These are phyloP conservation scores for Hypholoma sublateritium DNA, from an alignment of 768 basidiomycete genomes.

Conservation along the genomic window DNA sequence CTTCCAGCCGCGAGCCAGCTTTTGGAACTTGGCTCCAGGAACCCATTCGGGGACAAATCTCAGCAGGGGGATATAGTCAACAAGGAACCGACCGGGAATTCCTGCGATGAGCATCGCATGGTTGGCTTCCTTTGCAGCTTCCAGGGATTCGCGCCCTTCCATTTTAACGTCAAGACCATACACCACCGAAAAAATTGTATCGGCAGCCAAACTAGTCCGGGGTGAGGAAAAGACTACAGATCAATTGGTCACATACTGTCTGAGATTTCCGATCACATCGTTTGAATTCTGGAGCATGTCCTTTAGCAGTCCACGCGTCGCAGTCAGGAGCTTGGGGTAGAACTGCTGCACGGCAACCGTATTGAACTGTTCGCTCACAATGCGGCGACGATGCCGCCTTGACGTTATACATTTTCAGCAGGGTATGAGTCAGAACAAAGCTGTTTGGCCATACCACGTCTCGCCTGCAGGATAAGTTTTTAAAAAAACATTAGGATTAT, in stretches of 20 bases:
- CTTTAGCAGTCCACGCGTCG: conserved; percentile 25
- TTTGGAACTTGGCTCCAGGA: conserved; percentile 59
- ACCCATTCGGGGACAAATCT: conserved; percentile 55
- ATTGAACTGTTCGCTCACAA: conserved; percentile 17
- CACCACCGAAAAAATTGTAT: conserved; percentile 34
- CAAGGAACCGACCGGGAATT: conserved; percentile 42
- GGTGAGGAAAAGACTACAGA: neutral
- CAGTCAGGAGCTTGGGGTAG: conserved; percentile 20
- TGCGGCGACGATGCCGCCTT: conserved; percentile 16
- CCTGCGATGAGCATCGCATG: conserved; percentile 30
- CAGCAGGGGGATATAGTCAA: conserved; percentile 39
- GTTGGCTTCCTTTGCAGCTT: conserved; percentile 21
- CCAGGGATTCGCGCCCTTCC: conserved; percentile 28
- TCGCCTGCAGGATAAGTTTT: conserved; percentile 8
- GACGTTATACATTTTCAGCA: neutral
- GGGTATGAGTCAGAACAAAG: conserved; percentile 20
- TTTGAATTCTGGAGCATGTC: conserved; percentile 32
- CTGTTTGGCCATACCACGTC: conserved; percentile 18
- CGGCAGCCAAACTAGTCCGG: conserved; percentile 23
- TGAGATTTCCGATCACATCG: conserved; percentile 30
- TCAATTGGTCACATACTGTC: conserved; percentile 24
- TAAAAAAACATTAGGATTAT: neutral
- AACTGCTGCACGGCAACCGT: conserved; percentile 18
- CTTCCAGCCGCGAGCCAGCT: conserved; percentile 46
- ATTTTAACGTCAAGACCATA: conserved; percentile 35